Base-by-base conservation (phyloP, 192 early-diverging fungal genomes). In the Coemansia sp. region DNA sequence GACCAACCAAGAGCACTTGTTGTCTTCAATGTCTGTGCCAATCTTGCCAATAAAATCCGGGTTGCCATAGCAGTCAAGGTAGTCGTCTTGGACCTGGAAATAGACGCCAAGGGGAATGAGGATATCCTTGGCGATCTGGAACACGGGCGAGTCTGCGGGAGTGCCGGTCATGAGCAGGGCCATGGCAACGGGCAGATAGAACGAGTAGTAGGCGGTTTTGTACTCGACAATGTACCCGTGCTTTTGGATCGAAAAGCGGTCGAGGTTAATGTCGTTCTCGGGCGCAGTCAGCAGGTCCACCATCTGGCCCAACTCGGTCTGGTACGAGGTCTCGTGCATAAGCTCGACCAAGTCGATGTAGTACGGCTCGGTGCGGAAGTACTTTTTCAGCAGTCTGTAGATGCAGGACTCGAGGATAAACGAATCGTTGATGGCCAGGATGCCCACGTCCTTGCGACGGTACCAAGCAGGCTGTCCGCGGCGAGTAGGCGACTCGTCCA, bases 191-290 rank as follows among this genome's bases (percentile, higher is more conserved):
- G 96, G 95, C 35, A 99, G 82, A 78, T 99, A 97, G 84, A 99
- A 99, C 32, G 95, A 97, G 83, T 99, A 99, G 81, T 90, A 97
- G 8, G 95, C 90, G 41, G 96, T 99, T 81, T 99, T 99, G 86
- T 91, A 97, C 58, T 87, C 81, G 59, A 97, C 93, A 80, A 99
- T 99, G 72, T 92, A 97, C 19, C 83, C 67, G 77, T 81, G 90
- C 88, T 98, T 98, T 46, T 88, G 65, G 54, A 94, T 85, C 15
- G 88, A 91, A 73, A 99, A 99, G 58, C 86, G 86, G 68, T 63
- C 81, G 36, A 99, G 84, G 73, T 99, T 92, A 40, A 97, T 85
- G 50, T 94, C 60, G 67, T 92, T 88, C 71, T 99, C 95, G 58
- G 96, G 95, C 7, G 96, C 96, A n/a, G 95, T 99, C 60, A 95